Conservation (phyloP, 2,329 filamentous ascomycete genomes). For the Pseudocercospora macadamiae region DNA sequence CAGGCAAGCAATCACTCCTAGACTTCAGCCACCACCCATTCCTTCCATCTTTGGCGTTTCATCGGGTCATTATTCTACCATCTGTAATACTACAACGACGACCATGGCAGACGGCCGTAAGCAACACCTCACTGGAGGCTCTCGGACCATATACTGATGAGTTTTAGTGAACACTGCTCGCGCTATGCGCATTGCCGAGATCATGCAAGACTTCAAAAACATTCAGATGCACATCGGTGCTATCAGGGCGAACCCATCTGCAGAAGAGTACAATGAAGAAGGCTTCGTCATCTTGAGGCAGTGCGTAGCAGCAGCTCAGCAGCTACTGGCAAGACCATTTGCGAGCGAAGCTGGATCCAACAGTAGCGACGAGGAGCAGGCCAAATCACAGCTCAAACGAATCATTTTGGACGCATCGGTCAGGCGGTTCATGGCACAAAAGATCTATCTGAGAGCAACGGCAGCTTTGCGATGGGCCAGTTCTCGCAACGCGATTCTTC, state of each 20-base stretch:
- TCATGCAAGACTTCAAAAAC: slow-evolving; percentile 67
- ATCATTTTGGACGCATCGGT: slow-evolving; percentile 47
- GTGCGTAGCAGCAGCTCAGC: slow-evolving; percentile 58
- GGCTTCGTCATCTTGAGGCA: slow-evolving; percentile 62
- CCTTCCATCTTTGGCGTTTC: slow-evolving; percentile 3
- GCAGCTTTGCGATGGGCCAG: slow-evolving; percentile 64
- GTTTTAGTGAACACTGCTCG: slow-evolving; percentile 64
- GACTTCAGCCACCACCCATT: slow-evolving; percentile 4
- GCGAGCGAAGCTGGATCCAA: slow-evolving; percentile 16
- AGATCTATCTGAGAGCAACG: slow-evolving; percentile 61
- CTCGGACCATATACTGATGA: slow-evolving; percentile 6
- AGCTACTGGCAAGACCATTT: slow-evolving; percentile 58
- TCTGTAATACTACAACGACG: background rate
- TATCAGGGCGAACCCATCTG: slow-evolving; percentile 54
- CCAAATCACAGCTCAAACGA: slow-evolving; percentile 58
- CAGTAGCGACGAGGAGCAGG: slow-evolving; percentile 51
- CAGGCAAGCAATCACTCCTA: background rate
- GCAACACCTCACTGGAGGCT: slow-evolving; percentile 9
- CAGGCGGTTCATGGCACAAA: slow-evolving; percentile 64
- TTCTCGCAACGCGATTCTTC: slow-evolving; percentile 54
- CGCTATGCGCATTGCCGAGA: slow-evolving; percentile 64
- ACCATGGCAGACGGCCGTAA: slow-evolving; percentile 60
- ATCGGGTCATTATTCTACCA: slow-evolving; percentile 9
- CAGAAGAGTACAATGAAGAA: slow-evolving; percentile 61
- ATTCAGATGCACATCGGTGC: slow-evolving; percentile 59